These are phyloP conservation scores for Moesziomyces globuligerus DNA, from an alignment of 1,284 basidiomycete genomes.

Conservation along the genomic window DNA sequence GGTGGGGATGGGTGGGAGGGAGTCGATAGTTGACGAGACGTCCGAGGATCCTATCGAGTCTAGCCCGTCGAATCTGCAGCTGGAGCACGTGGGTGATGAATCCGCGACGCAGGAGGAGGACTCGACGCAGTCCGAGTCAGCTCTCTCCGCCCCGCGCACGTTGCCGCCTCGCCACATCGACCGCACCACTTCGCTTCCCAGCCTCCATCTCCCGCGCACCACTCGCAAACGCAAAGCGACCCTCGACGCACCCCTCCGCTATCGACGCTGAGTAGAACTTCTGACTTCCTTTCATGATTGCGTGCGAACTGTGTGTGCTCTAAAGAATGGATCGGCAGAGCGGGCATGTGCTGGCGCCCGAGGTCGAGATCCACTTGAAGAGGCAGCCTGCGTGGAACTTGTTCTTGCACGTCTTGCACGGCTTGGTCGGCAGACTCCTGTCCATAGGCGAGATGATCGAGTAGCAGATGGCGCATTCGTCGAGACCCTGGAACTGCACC, in stretches of 20 bases:
- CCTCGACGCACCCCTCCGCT: neutral
- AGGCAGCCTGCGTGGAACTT: slow-evolving; percentile 77
- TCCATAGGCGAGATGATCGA: slow-evolving; percentile 94
- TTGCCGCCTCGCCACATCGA: neutral
- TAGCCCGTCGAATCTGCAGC: neutral
- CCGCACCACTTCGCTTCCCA: slow-evolving; percentile 16
- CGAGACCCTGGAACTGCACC: slow-evolving; percentile 64
- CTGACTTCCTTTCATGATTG: neutral
- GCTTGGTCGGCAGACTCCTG: slow-evolving; percentile 85
- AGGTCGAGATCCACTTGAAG: slow-evolving; percentile 85
- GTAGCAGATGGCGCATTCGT: slow-evolving; percentile 68
- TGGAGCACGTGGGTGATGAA: neutral
- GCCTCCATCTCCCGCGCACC: neutral
- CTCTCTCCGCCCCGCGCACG: too few relatives aligned
- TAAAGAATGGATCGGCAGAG: slow-evolving; percentile 77
- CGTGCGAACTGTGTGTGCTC: neutral
- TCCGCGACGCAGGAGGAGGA: slow-evolving; percentile 41
- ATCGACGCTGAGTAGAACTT: neutral
- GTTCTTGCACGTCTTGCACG: slow-evolving; percentile 93
- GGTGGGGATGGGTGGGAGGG: neutral
- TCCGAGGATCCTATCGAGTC: slow-evolving; percentile 24
- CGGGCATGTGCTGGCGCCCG: slow-evolving; percentile 87
- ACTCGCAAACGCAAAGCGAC: neutral
- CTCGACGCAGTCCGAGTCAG: slow-evolving; percentile 25
- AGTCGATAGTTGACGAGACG: neutral